Conservation (phyloP, 2,329 filamentous ascomycete species). For the Trichoderma sp. region DNA sequence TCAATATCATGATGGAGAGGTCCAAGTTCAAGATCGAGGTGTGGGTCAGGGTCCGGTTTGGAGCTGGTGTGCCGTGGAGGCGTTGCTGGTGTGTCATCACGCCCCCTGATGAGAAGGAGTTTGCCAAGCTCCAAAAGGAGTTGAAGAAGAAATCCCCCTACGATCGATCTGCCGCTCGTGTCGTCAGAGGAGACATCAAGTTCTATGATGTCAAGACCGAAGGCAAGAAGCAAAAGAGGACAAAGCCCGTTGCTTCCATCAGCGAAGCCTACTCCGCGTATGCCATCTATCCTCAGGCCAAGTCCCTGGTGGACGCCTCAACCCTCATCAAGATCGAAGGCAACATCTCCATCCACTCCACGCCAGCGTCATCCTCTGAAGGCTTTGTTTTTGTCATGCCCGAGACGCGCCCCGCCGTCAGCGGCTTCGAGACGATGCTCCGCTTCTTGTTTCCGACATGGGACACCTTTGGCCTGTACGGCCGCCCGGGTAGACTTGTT, state of each 20-base stretch:
- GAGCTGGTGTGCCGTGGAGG: constrained; percentile 91
- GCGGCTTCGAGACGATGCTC: constrained; percentile 92
- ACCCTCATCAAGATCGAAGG: constrained; percentile 94
- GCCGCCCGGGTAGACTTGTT: constrained; percentile 79
- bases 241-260: constrained; percentile 84
- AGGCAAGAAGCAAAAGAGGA: constrained; percentile 86
- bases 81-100: constrained; percentile 95
- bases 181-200: constrained; percentile 83
- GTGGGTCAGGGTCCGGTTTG: constrained; percentile 93
- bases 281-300: constrained; percentile 92
- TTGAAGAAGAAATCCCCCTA: constrained; percentile 80
- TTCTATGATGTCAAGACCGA: constrained; percentile 81
- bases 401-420: constrained; percentile 85
- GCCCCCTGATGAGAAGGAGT: constrained; percentile 91
- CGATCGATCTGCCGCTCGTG: constrained; percentile 63
- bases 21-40: constrained; percentile 75
- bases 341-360: constrained; percentile 79
- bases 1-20: constrained; percentile 82
- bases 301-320: constrained; percentile 89
- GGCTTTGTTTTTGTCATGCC: constrained; percentile 99
- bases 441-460: constrained; percentile 90
- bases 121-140: constrained; percentile 76
- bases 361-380: constrained; percentile 73
- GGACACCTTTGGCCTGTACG: constrained; percentile 89
- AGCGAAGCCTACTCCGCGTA: constrained; percentile 89